Evolutionary conservation across 306 rosid species (phyloP).

Genomic region (Prunus campanulata): DNA sequence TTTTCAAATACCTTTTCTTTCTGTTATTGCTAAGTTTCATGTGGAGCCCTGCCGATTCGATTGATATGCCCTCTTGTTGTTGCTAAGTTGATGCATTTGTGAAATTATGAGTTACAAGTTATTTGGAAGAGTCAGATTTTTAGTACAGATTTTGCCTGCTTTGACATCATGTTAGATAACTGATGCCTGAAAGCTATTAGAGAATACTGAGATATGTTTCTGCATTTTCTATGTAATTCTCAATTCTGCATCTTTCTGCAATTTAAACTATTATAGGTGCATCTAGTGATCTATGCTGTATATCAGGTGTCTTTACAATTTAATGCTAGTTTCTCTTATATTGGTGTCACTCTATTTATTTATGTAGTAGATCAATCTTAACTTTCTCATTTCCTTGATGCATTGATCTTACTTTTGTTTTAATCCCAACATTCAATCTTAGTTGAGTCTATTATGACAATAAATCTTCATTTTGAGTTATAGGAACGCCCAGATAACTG

Average conservation of each 20-base stretch:
- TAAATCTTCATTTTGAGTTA: conserved; percentile 23
- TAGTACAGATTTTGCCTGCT: not conserved
- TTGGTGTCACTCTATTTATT: not conserved
- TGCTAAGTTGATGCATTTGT: not conserved
- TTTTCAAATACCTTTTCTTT: not conserved
- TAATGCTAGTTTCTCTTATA: not conserved
- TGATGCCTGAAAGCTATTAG: not conserved
- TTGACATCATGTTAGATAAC: not conserved
- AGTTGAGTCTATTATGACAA: not conserved
- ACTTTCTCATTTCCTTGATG: not conserved
- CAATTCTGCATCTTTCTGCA: no score
- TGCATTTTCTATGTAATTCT: not conserved
- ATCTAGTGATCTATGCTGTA: not conserved
- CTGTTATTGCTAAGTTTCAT: not conserved
- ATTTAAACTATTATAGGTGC: not conserved
- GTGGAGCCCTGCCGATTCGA: not conserved
- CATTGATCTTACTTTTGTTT: not conserved
- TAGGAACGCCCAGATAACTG: conserved; percentile 94
- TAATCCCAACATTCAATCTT: not conserved
- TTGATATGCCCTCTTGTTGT: not conserved
- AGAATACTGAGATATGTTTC: not conserved
- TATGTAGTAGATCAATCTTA: not conserved
- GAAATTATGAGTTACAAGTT: not conserved
- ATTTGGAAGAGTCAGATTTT: not conserved
- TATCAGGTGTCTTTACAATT: not conserved